Evolutionary conservation across 2,329 filamentous ascomycete species (phyloP).

Genomic region (Tolypocladium capitatum): DNA sequence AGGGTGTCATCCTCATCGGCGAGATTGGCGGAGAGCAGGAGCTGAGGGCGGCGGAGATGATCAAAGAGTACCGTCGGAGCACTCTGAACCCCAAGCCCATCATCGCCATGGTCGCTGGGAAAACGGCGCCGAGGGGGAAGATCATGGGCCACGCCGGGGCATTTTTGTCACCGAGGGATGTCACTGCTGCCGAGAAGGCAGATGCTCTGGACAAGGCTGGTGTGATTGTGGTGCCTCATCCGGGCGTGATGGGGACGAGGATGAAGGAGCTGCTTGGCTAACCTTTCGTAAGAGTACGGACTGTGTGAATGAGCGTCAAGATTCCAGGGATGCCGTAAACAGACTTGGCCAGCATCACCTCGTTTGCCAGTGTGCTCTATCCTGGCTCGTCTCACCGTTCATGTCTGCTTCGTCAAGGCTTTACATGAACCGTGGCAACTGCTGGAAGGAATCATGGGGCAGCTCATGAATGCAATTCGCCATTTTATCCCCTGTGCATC

Average conservation of each 20-base stretch:
- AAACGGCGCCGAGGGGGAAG: conserved; percentile 43
- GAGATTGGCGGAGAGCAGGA: conserved; percentile 61
- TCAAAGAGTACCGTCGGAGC: conserved; percentile 47
- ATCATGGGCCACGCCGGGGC: conserved; percentile 67
- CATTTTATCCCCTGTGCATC: too few species aligned
- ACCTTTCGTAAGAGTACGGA: not conserved
- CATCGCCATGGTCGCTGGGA: conserved; percentile 52
- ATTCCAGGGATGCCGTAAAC: not conserved
- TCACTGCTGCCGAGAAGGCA: conserved; percentile 18
- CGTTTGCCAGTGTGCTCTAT: not conserved
- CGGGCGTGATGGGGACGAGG: conserved; percentile 21
- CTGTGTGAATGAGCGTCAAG: not conserved
- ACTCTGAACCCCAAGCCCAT: conserved; percentile 47
- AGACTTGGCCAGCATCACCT: not conserved
- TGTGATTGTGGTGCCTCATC: conserved; percentile 23
- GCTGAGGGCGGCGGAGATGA: conserved; percentile 58
- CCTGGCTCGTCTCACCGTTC: not conserved
- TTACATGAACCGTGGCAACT: not conserved
- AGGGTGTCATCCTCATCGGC: conserved; percentile 59
- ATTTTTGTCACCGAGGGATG: conserved; percentile 25
- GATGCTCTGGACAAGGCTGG: conserved; percentile 21
- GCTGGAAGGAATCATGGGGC: too few species aligned
- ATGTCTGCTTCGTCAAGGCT: too few species aligned
- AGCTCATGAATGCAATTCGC: too few species aligned
- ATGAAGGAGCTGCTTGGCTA: conserved; percentile 19